Base-by-base conservation (phyloP, 2,329 filamentous ascomycete species). In the Talaromyces sp. region DNA sequence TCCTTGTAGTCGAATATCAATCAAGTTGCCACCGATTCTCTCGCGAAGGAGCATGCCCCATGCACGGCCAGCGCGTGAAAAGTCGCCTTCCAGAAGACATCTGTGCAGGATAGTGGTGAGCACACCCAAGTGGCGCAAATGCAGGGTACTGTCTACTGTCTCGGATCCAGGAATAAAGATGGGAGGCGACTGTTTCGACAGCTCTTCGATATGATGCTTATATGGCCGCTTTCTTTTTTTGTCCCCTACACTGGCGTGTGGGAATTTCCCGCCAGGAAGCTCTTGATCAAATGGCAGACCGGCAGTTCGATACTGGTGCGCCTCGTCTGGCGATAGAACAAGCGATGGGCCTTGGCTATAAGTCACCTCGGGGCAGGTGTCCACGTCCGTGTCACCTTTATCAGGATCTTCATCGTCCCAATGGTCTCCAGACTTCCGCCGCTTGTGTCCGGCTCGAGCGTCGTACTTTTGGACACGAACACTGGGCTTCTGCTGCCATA, bases 41-140 rank as follows among this genome's bases (percentile, higher is more conserved):
- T 85, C 81, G 54, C 88, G 83, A 53, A 92, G 72, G 32, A 96
- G 80, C 65, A 96, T 76, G 1, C 85, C 88, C 81, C 91, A 93
- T 0, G 90, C 89, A 62, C 89, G 81, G 55, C 84, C 84, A 0
- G 92, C 92, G 46, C 89, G 86, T 1, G 80, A 65, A 61, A 91
- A 87, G 68, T 95, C 88, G 32, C 86, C 84, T 62, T 85, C 80
- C 29, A 88, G 81, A 46, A 97, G 80, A 68, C 88, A 90, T 38
- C 84, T 84, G 72, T 94, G 88, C 66, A 94, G 76, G 19, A 92
- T 79, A 3, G 87, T 81, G 1, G 86, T 86, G 60, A 96, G 75
- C 11, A 87, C 83, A 59, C 83, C 80, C 5, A 93, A 74, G 74
- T 92, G 88, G 19, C 76, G 78, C 27, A 76, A 63, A 35, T 76